Conservation (phyloP, 176 grass and related monocot species). For the Paspalum vaginatum region DNA sequence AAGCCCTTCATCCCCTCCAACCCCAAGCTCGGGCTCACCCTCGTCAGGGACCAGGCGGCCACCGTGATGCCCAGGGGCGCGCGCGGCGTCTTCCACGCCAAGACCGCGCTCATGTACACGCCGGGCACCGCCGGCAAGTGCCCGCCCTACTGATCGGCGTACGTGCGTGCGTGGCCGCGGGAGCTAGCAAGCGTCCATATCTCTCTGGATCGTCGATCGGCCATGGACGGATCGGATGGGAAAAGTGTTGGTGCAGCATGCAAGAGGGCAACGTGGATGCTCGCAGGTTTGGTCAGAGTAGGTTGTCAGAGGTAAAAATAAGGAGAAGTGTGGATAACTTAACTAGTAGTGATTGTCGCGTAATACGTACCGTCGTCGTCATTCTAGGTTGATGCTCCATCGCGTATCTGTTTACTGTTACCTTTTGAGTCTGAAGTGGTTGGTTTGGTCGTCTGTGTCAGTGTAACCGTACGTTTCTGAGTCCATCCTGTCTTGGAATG, state of each 20-base stretch:
- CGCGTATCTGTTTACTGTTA: neutral
- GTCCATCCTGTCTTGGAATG: neutral
- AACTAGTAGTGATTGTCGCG: neutral
- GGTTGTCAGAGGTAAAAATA: neutral
- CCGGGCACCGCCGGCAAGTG: conserved; percentile 32
- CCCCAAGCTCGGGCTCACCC: conserved; percentile 27
- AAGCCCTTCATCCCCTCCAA: conserved; percentile 33
- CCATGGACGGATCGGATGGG: neutral
- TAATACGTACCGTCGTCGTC: neutral
- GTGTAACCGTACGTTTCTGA: neutral
- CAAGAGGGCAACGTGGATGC: neutral
- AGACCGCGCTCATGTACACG: conserved; percentile 42
- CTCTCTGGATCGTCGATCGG: too few relatives aligned
- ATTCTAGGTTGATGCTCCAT: neutral
- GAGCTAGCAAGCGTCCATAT: too few relatives aligned
- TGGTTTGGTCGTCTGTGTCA: neutral
- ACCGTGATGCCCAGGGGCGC: conserved; percentile 19
- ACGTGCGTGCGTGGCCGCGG: too few relatives aligned
- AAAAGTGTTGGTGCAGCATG: neutral
- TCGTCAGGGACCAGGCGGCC: neutral
- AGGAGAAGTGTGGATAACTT: neutral
- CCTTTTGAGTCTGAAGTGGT: neutral
- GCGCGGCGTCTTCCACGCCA: conserved; percentile 22
- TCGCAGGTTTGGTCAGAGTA: neutral
- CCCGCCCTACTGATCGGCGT: neutral